phyloP scores from a whole-genome alignment of 805 yeast genomes.

The Starmerella geochares region DNA sequence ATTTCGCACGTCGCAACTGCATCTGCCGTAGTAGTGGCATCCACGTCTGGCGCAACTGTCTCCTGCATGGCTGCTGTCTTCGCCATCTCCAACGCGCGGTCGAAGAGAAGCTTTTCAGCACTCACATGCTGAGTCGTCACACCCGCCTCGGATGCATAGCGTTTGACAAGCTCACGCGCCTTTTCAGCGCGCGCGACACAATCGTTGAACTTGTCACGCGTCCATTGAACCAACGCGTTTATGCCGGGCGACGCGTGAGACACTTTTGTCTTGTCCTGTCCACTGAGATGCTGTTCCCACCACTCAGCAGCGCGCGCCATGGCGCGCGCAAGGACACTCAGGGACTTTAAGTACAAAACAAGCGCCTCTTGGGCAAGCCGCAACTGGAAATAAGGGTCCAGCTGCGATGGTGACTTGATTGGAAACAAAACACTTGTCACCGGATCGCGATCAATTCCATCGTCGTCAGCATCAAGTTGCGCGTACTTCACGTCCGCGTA shows the following conservation, averaged over 20 bases:
- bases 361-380: conserved; percentile 68
- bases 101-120: conserved; percentile 81
- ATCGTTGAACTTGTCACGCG: conserved; percentile 78
- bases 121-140: conserved; percentile 28
- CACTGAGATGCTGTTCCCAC: conserved; percentile 49
- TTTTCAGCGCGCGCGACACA: conserved; percentile 80
- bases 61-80: conserved; percentile 86
- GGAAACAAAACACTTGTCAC: conserved; percentile 2
- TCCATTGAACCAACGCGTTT: conserved; percentile 70
- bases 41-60: conserved; percentile 52
- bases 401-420: conserved; percentile 4
- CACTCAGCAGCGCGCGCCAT: conserved; percentile 79
- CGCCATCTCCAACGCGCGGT: conserved; percentile 87
- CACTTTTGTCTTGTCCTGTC: not conserved
- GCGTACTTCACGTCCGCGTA: conserved; percentile 86
- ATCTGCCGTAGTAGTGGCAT: conserved; percentile 23
- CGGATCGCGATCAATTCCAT: conserved; percentile 26
- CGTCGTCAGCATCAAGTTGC: conserved; percentile 51
- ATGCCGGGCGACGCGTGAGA: conserved; percentile 19
- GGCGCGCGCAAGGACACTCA: conserved; percentile 72
- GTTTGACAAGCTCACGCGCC: conserved; percentile 41
- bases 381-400: conserved; percentile 19
- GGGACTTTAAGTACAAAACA: conserved; percentile 69
- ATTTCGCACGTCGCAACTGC: conserved; percentile 48
- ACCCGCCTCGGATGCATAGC: conserved; percentile 21